Percentiles rank a stretch among this genome's conserved stretches.
phyloP scores from a whole-genome alignment of 306 rosid genomes.

The Glycine soja region DNA sequence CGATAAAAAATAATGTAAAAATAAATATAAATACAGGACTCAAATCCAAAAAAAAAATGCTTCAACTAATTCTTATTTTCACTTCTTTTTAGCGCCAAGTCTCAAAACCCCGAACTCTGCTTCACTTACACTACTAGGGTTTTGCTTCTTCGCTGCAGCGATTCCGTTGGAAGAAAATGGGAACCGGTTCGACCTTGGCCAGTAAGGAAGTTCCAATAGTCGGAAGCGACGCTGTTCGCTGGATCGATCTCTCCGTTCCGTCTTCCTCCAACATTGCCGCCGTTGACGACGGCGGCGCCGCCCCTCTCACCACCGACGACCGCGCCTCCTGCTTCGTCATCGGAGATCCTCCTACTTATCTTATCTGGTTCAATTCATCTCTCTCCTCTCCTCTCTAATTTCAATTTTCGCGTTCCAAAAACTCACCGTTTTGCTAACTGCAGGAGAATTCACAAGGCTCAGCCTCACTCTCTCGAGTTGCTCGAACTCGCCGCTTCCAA shows the following conservation, averaged over 20 bases:
- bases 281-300: constrained; percentile 26
- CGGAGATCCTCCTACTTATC: constrained; percentile 70
- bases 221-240: constrained; percentile 73
- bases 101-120: constrained; percentile 24
- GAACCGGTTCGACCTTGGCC: constrained; percentile 55
- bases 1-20: no score
- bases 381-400: constrained; percentile 35
- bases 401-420: background rate
- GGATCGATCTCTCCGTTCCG: constrained; percentile 69
- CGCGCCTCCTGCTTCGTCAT: constrained; percentile 68
- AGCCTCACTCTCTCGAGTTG: constrained; percentile 68
- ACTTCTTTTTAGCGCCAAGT: constrained; percentile 48
- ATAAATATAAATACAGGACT: no score
- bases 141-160: constrained; percentile 16
- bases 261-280: constrained; percentile 50
- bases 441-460: constrained; percentile 85
- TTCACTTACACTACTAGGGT: constrained; percentile 46
- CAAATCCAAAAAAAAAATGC: no score
- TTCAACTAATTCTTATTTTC: background rate
- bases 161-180: constrained; percentile 53
- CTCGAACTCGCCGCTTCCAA: constrained; percentile 68
- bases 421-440: constrained; percentile 19
- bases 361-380: constrained; percentile 62
- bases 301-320: constrained; percentile 62
- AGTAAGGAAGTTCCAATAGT: constrained; percentile 81